Percentiles rank a stretch among this genome's conserved stretches.
Evolutionary conservation across 768 basidiomycete genomes (phyloP).

Genomic region (Paxillus involutus): DNA sequence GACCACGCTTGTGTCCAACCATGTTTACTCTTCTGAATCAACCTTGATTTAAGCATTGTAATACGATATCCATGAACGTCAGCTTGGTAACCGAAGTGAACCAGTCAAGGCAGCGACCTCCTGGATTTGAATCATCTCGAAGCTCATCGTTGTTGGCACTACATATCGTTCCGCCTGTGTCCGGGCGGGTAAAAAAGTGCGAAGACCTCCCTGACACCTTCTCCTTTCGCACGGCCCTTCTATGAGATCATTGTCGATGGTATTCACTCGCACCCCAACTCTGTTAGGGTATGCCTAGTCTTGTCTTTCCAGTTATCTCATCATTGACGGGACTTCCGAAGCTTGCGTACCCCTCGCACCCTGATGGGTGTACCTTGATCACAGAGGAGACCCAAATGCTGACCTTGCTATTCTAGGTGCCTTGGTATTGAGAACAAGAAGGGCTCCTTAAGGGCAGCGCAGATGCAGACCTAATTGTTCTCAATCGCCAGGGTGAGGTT

Average conservation of each 20-base stretch:
- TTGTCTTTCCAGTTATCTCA: not conserved
- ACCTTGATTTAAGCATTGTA: no score
- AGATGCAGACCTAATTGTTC: slow-evolving; percentile 82
- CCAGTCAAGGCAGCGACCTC: no score
- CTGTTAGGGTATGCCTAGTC: slow-evolving; percentile 63
- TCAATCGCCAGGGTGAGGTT: slow-evolving; percentile 66
- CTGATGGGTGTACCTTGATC: slow-evolving; percentile 84
- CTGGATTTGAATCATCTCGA: no score
- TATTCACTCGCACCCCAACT: slow-evolving; percentile 88
- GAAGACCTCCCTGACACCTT: no score
- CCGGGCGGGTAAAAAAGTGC: no score
- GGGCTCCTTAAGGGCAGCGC: slow-evolving; percentile 78
- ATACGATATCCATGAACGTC: no score
- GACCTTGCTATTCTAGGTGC: slow-evolving; percentile 43
- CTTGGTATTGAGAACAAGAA: slow-evolving; percentile 78
- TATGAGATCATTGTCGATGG: slow-evolving; percentile 92
- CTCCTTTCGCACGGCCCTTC: slow-evolving; percentile 64
- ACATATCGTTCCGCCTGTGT: no score
- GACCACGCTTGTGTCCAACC: no score
- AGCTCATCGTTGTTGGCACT: no score
- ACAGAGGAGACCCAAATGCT: slow-evolving; percentile 50
- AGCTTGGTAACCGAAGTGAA: no score
- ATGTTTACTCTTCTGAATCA: no score
- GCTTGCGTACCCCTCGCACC: slow-evolving; percentile 82
- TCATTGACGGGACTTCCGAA: slow-evolving; percentile 25